These are phyloP conservation scores for Saururus chinensis DNA, from an alignment of 164 flowering plant species.

Conservation along the genomic window DNA sequence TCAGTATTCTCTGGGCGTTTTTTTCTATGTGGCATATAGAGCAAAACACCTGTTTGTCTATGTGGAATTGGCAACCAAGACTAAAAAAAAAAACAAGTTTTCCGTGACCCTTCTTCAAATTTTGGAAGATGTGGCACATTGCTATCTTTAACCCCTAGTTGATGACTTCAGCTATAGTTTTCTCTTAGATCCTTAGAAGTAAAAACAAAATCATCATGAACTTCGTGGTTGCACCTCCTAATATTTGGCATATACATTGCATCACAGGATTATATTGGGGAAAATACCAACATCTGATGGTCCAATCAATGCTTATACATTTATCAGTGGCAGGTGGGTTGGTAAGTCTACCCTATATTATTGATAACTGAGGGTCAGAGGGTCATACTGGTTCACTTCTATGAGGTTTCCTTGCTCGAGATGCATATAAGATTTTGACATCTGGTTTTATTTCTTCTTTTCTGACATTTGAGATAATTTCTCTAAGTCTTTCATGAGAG, in stretches of 20 bases:
- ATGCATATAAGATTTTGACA: background rate
- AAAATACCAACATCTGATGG: conserved; percentile 87
- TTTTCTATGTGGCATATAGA: no score
- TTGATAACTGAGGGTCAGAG: conserved; percentile 12
- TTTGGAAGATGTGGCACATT: background rate
- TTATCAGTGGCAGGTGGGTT: conserved; percentile 92
- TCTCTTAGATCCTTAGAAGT: conserved; percentile 14
- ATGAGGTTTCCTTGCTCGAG: conserved; percentile 1
- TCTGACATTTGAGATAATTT: background rate
- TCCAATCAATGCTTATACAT: conserved; percentile 69
- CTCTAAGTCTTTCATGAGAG: no score
- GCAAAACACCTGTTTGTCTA: no score
- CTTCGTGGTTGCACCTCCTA: conserved; percentile 21
- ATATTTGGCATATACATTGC: conserved; percentile 53
- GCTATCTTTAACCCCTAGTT: background rate
- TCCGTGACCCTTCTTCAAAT: no score
- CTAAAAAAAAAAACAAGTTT: no score
- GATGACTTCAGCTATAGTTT: background rate
- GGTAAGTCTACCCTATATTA: conserved; percentile 45
- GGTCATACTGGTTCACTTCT: conserved; percentile 4
- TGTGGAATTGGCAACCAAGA: no score
- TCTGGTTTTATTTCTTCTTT: background rate
- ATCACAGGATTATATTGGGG: conserved; percentile 96
- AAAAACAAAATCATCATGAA: conserved; percentile 16
- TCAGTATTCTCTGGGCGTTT: no score